Evolutionary conservation across 2,329 filamentous ascomycete genomes (phyloP), one percentile per base, ranked within the genome.

Genomic region (Fusarium hostae): DNA sequence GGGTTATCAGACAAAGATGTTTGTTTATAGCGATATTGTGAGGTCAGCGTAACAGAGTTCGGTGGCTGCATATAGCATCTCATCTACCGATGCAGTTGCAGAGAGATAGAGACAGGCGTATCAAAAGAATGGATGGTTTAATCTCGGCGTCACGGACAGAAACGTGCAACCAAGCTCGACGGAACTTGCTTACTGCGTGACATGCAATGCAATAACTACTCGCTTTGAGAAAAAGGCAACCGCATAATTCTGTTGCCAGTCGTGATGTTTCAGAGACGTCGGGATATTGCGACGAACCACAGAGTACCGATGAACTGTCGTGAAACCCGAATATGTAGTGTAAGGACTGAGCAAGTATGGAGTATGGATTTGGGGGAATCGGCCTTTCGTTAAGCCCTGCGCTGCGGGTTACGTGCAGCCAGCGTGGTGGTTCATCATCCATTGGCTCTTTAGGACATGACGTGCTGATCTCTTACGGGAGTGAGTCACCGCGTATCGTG

Each of bases 401-500:
- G 54, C 43, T 50, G 41, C 61, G 70, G 70, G 70, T 59, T 72
- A 60, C 66, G 41, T 63, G 60, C 61, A 67, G 44, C 34, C 55
- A 62, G n/a, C 39, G 32, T 35, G 18, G 40, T 41, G 28, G 40
- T 40, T 50, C 9, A 40, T 48, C 24, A 24, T 13, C 32, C 28
- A 52, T 59, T 59, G 44, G 34, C 44, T 71, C 55, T 39, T 32
- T 13, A 24, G 9, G 37, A 24, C 45, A 51, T 59, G 54, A 61
- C 58, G 60, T 52, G 50, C 44, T 45, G 44, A 70, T 59, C 44
- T 56, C 28, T 44, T 28, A 66, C 39, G 34, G 43, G 47, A 40
- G 63, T 67, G 69, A 72, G 60, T 72, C 70, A 72, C 61, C 22
- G 28, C 35, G 37, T 63, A 48, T 70, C 52, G 58, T 70, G 13